Percentiles rank a stretch among this genome's conserved stretches.
phyloP scores from a whole-genome alignment of 148 eudicot genomes.

The Polygonum maritimum region DNA sequence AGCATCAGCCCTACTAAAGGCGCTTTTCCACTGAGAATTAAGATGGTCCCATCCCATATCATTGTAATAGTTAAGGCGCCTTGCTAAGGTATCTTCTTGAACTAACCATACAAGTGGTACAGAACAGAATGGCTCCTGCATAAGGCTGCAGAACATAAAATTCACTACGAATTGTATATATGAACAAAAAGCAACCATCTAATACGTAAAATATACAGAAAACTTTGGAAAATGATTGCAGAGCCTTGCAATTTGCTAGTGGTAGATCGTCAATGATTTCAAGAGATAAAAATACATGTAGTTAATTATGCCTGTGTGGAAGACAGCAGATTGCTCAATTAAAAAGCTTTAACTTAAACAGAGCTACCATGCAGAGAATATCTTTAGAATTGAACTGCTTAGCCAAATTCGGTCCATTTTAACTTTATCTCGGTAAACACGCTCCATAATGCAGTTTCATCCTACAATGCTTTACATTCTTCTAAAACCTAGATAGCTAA shows the following conservation, averaged over 20 bases:
- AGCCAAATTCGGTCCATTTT: neutral
- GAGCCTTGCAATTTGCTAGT: neutral
- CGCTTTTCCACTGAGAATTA: slow-evolving; percentile 57
- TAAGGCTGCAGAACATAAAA: slow-evolving; percentile 92
- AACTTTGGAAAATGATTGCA: neutral
- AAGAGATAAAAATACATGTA: neutral
- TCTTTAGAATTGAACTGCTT: neutral
- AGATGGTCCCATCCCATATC: slow-evolving; percentile 61
- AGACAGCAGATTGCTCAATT: neutral
- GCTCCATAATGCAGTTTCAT: neutral
- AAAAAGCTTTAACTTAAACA: neutral
- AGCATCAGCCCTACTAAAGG: slow-evolving; percentile 80
- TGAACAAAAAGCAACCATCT: neutral
- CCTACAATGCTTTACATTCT: neutral
- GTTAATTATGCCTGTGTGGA: neutral
- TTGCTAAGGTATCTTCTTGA: slow-evolving; percentile 82
- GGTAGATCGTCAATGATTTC: neutral
- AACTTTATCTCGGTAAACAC: neutral
- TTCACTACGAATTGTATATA: slow-evolving; percentile 1
- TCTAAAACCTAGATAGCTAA: neutral
- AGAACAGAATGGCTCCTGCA: slow-evolving; percentile 99
- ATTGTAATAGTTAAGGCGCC: slow-evolving; percentile 54
- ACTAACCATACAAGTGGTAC: slow-evolving; percentile 91
- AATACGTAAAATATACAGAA: neutral
- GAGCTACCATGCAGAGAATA: neutral